Base-by-base conservation (phyloP, 495 filamentous ascomycete genomes). In the Lophium mytilinum region DNA sequence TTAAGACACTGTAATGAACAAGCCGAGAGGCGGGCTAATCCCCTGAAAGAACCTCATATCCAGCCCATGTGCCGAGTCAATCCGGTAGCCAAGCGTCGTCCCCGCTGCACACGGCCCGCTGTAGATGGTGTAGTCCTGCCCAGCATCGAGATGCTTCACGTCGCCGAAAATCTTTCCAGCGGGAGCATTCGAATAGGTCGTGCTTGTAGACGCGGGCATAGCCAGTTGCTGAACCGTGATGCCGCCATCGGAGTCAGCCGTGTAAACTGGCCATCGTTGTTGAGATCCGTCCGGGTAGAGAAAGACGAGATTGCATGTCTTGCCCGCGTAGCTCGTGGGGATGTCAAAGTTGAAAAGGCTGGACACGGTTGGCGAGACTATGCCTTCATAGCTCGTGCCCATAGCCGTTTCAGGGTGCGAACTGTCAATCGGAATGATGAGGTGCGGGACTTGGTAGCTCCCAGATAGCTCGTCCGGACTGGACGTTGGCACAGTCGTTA, bases 321-420 rank as follows among this genome's bases (percentile, higher is more conserved):
- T 80, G 46, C 75, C 79, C 39, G 73, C 65, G 64, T 79, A 72
- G 10, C 66, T 66, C 0, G 65, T 30, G 0, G 81, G 82, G 41
- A 88, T 78, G 65, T 85, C 82, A 70, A 89, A 89, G 69, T 83
- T 84, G 78, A 86, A 89, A 43, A 83, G 68, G 15, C 75, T 78
- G 36, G 83, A 84, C 56, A 82, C 69, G 21, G 74, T 78, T 4
- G 75, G 62, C 4, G 75, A 75, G 49, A 53, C 15, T n/a, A 37
- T 51, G 37, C 82, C 83, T 55, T 47, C 53, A 30, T 51, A 54
- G 5, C 18, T 39, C 35, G 78, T 83, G 9, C 82, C 83, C 14
- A 68, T 63, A 3, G 83, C 73, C 0, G 56, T 68, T 60, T 76
- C 62, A 4, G 84, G 81, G 36, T 71, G 58, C n/a, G 74, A 64